phyloP scores from a whole-genome alignment of 768 basidiomycete genomes.

The Pleurotus cornucopiae region DNA sequence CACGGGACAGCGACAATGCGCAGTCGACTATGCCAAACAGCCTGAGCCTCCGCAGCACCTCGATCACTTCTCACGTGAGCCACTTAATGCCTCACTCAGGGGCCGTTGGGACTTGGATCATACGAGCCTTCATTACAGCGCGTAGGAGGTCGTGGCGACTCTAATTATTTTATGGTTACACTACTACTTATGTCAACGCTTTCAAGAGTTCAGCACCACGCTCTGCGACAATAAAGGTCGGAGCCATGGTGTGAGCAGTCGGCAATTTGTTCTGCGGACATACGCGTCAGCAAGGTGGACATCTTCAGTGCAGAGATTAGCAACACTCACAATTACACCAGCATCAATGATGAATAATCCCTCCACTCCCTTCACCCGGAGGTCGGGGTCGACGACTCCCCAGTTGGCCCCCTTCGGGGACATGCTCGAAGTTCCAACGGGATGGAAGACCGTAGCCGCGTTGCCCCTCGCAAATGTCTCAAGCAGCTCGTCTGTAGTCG shows the following conservation, averaged over 20 bases:
- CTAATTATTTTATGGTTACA: no score
- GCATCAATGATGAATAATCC: not conserved
- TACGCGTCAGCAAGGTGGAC: no score
- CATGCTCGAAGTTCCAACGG: slow-evolving; percentile 25
- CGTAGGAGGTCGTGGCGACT: no score
- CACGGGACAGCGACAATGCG: slow-evolving; percentile 4
- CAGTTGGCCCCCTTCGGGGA: slow-evolving; percentile 18
- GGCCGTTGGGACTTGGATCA: not conserved
- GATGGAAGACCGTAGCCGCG: slow-evolving; percentile 19
- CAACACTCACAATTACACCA: no score
- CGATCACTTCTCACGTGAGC: not conserved
- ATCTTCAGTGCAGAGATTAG: no score
- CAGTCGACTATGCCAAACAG: not conserved
- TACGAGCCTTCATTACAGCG: no score
- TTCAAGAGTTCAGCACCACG: no score
- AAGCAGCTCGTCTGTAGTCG: slow-evolving; percentile 21
- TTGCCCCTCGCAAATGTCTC: slow-evolving; percentile 18
- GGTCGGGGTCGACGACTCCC: slow-evolving; percentile 30
- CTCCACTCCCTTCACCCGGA: slow-evolving; percentile 24
- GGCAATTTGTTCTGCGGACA: no score
- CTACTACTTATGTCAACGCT: no score
- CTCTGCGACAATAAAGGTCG: no score
- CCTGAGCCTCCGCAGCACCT: not conserved
- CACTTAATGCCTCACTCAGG: not conserved
- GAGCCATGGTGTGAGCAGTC: no score